A percentile compares a stretch with the other conserved stretches of the same genome.
phyloP scores from a whole-genome alignment of 768 basidiomycete species.

The Nidularia sp. region DNA sequence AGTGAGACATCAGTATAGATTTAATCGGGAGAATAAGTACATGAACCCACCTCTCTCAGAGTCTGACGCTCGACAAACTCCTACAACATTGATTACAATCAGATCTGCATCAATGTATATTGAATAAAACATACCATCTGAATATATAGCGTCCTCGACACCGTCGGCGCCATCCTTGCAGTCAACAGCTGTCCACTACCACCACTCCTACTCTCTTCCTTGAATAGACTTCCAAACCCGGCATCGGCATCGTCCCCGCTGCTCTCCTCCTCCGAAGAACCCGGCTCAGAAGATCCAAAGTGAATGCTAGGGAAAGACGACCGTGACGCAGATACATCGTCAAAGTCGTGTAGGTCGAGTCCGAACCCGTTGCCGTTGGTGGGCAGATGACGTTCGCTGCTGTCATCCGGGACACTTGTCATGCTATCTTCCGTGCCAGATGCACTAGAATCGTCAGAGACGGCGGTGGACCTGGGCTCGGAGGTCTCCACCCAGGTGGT shows the following conservation, averaged over 20 bases:
- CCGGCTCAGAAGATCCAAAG: slow-evolving; percentile 45
- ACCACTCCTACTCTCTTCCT: too few relatives aligned
- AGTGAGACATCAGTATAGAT: not conserved
- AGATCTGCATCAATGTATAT: not conserved
- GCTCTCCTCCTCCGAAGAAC: slow-evolving; percentile 23
- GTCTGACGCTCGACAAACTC: slow-evolving; percentile 93
- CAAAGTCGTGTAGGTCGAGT: slow-evolving; percentile 59
- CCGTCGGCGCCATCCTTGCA: slow-evolving; percentile 12
- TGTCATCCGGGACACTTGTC: slow-evolving; percentile 40
- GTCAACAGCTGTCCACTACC: too few relatives aligned
- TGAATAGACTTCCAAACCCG: slow-evolving; percentile 22
- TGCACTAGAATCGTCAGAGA: slow-evolving; percentile 49
- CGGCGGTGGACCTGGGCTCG: slow-evolving; percentile 47
- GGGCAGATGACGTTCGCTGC: slow-evolving; percentile 28
- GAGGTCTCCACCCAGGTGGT: slow-evolving; percentile 85
- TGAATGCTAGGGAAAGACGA: slow-evolving; percentile 84
- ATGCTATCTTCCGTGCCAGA: slow-evolving; percentile 35
- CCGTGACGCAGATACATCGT: slow-evolving; percentile 53
- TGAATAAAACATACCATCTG: slow-evolving; percentile 68
- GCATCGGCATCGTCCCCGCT: slow-evolving; percentile 39
- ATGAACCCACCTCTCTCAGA: slow-evolving; percentile 61
- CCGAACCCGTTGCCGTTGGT: slow-evolving; percentile 51
- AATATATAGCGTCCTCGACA: slow-evolving; percentile 76
- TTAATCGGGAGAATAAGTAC: not conserved
- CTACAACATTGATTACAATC: slow-evolving; percentile 25